These are phyloP conservation scores for Erodium moschatum DNA, from an alignment of 441 rosid species.

Conservation along the genomic window DNA sequence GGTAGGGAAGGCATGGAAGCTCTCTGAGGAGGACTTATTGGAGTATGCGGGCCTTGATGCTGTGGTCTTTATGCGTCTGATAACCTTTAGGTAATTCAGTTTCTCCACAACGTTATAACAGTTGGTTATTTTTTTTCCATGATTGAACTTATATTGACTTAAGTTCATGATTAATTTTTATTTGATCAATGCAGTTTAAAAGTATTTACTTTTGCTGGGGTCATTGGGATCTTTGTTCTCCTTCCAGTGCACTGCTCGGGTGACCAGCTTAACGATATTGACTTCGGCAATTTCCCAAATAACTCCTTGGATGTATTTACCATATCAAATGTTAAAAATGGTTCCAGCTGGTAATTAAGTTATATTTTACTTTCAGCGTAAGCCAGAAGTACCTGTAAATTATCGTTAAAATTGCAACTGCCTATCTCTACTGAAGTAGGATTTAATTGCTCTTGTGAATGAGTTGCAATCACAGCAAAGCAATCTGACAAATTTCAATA, in stretches of 20 bases:
- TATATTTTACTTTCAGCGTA: slow-evolving; percentile 1
- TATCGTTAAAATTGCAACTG: background rate
- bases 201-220: slow-evolving; percentile 74
- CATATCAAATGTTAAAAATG: slow-evolving; percentile 63
- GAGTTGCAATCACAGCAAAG: background rate
- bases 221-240: slow-evolving; percentile 75
- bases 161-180: slow-evolving; percentile 16
- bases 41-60: slow-evolving; percentile 65
- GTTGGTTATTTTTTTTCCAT: slow-evolving; percentile 3
- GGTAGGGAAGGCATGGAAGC: slow-evolving; percentile 63
- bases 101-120: background rate
- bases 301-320: slow-evolving; percentile 79
- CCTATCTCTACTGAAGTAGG: background rate
- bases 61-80: slow-evolving; percentile 69
- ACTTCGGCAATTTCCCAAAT: slow-evolving; percentile 53
- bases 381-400: slow-evolving; percentile 11
- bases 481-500: background rate
- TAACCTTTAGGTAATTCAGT: slow-evolving; percentile 58
- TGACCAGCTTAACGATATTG: slow-evolving; percentile 48
- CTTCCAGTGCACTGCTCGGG: slow-evolving; percentile 83
- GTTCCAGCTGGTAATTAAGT: slow-evolving; percentile 54
- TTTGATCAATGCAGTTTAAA: slow-evolving; percentile 59
- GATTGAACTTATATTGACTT: slow-evolving; percentile 5
- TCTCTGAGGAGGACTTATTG: slow-evolving; percentile 59
- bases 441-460: background rate